Percentiles rank a stretch among this genome's conserved stretches.
These are phyloP conservation scores for Backusella mclennaniae DNA, from an alignment of 192 early-diverging fungal genomes.

Conservation along the genomic window DNA sequence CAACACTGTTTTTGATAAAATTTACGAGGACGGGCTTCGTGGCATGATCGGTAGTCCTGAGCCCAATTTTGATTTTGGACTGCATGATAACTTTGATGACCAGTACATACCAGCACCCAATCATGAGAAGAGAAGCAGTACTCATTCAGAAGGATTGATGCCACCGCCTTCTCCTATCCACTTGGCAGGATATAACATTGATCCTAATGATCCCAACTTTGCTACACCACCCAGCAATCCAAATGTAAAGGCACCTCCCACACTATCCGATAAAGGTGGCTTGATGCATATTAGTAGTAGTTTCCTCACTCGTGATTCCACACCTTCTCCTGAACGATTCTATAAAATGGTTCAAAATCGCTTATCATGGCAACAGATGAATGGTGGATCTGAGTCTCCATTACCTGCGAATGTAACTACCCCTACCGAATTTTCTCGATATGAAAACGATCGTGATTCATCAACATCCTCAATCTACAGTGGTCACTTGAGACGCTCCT, in stretches of 20 bases:
- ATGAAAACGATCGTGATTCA: slow-evolving; percentile 32
- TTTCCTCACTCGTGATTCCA: slow-evolving; percentile 17
- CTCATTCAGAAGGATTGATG: background rate
- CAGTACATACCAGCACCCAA: background rate
- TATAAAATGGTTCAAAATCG: slow-evolving; percentile 38
- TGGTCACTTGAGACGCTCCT: slow-evolving; percentile 30
- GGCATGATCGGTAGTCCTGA: slow-evolving; percentile 35
- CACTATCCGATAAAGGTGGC: slow-evolving; percentile 9
- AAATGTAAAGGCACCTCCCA: slow-evolving; percentile 3
- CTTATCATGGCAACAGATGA: slow-evolving; percentile 27
- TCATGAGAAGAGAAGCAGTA: background rate
- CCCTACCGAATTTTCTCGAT: slow-evolving; percentile 27
- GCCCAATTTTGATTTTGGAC: slow-evolving; percentile 8
- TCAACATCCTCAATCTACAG: slow-evolving; percentile 38
- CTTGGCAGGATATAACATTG: background rate
- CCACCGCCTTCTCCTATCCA: slow-evolving; percentile 9
- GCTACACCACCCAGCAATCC: background rate
- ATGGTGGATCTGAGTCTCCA: slow-evolving; percentile 17
- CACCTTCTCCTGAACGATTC: slow-evolving; percentile 35
- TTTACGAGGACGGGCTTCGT: slow-evolving; percentile 38
- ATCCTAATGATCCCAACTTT: background rate
- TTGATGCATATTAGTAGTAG: background rate
- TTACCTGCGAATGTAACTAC: slow-evolving; percentile 22
- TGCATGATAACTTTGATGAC: slow-evolving; percentile 6
- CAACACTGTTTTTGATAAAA: slow-evolving; percentile 41